A percentile compares a stretch with the other conserved stretches of the same genome.
Evolutionary conservation across 2,329 filamentous ascomycete species (phyloP).

Genomic region (Cordyceps farinosa): DNA sequence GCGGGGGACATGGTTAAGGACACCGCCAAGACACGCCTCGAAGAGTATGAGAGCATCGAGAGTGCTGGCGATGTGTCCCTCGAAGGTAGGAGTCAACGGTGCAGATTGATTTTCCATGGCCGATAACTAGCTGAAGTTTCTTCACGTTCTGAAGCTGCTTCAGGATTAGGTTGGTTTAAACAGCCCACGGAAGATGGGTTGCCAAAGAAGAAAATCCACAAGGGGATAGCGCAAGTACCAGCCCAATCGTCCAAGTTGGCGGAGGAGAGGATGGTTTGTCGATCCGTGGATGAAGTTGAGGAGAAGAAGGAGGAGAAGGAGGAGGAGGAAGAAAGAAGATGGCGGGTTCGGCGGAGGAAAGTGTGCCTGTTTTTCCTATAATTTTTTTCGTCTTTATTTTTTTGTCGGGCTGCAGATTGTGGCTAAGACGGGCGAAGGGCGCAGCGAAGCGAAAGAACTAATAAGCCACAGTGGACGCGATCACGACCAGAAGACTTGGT

Average conservation of each 20-base stretch:
- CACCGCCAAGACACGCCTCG: slow-evolving; percentile 70
- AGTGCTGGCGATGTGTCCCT: slow-evolving; percentile 65
- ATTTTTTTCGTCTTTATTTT: neutral
- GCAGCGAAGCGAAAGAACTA: neutral
- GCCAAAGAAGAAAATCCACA: neutral
- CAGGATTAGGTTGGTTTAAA: neutral
- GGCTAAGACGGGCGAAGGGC: neutral
- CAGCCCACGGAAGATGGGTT: neutral
- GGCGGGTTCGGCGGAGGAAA: neutral
- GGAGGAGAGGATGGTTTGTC: neutral
- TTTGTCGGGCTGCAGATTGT: neutral
- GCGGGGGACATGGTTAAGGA: slow-evolving; percentile 71
- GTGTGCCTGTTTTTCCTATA: neutral
- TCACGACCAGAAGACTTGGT: neutral
- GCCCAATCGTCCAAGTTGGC: neutral
- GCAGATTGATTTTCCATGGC: slow-evolving; percentile 28
- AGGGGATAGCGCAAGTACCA: neutral
- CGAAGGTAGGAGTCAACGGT: slow-evolving; percentile 59
- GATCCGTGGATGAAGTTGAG: neutral
- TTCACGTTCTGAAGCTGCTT: neutral
- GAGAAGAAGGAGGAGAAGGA: neutral
- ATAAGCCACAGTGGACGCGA: neutral
- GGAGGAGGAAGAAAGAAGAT: neutral
- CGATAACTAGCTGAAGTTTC: neutral
- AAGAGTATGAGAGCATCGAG: slow-evolving; percentile 76